These are phyloP conservation scores for Dioszegia hungarica DNA, from an alignment of 768 basidiomycete species.

Conservation along the genomic window DNA sequence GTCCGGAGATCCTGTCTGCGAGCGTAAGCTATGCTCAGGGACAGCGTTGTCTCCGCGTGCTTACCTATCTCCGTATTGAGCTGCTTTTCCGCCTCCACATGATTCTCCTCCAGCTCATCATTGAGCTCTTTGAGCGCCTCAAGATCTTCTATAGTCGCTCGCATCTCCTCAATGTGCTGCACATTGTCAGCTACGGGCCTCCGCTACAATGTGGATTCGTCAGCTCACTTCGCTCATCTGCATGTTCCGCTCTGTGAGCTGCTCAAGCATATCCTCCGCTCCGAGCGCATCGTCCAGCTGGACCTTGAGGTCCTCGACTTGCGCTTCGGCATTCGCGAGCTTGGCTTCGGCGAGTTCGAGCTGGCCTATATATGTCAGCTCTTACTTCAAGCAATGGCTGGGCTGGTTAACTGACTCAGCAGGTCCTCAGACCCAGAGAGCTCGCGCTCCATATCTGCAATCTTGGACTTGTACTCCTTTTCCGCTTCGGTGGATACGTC, in stretches of 20 bases:
- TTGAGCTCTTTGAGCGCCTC: conserved; percentile 93
- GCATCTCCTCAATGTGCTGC: conserved; percentile 97
- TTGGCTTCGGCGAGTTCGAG: conserved; percentile 75
- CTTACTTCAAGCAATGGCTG: background rate
- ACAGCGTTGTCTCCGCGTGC: too few species aligned
- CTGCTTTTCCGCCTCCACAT: conserved; percentile 85
- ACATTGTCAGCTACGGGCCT: background rate
- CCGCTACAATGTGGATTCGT: too few species aligned
- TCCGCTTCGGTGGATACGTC: conserved; percentile 86
- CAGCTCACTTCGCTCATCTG: conserved; percentile 75
- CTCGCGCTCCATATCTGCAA: conserved; percentile 86
- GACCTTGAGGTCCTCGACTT: conserved; percentile 86
- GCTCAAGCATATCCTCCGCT: conserved; percentile 93
- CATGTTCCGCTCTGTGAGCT: conserved; percentile 88
- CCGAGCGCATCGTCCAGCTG: conserved; percentile 93
- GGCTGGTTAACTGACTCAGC: conserved; percentile 57
- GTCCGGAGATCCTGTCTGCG: conserved; percentile 40
- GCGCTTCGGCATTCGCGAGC: conserved; percentile 79
- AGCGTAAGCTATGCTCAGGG: background rate
- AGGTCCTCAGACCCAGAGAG: conserved; percentile 70
- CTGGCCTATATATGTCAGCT: conserved; percentile 56
- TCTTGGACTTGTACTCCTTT: conserved; percentile 70
- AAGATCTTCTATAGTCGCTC: conserved; percentile 89
- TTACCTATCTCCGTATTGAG: conserved; percentile 83
- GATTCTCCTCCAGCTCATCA: conserved; percentile 95